Conservation (phyloP, 2,329 filamentous ascomycete genomes). For the Penicillium corylophilum region DNA sequence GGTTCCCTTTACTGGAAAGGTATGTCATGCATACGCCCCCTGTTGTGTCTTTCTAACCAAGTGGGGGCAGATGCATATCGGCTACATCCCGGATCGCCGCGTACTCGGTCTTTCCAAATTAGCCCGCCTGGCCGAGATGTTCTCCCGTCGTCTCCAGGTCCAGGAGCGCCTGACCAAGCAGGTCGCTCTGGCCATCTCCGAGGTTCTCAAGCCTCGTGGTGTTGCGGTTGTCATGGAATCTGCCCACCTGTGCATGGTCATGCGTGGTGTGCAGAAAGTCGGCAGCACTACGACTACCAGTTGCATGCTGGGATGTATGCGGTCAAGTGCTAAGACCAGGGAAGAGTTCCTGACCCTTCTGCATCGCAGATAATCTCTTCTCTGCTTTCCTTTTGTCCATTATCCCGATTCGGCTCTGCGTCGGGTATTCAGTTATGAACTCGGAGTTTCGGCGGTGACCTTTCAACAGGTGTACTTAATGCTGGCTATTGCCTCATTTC, state of each 20-base stretch:
- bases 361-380: slow-evolving; percentile 49
- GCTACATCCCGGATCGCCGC: slow-evolving; percentile 87
- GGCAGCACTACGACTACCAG: slow-evolving; percentile 85
- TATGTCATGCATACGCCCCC: slow-evolving; percentile 39
- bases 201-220: slow-evolving; percentile 88
- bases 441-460: slow-evolving; percentile 41
- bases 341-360: slow-evolving; percentile 91
- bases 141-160: slow-evolving; percentile 86
- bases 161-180: slow-evolving; percentile 96
- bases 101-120: slow-evolving; percentile 96
- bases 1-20: slow-evolving; percentile 94
- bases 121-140: slow-evolving; percentile 95
- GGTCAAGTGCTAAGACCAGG: slow-evolving; percentile 85
- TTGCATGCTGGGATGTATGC: slow-evolving; percentile 95
- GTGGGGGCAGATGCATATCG: slow-evolving; percentile 83
- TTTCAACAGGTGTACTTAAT: slow-evolving; percentile 42
- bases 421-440: slow-evolving; percentile 27
- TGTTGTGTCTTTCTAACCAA: slow-evolving; percentile 12
- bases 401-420: slow-evolving; percentile 22
- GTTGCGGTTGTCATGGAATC: slow-evolving; percentile 98
- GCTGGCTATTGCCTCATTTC: slow-evolving; percentile 20
- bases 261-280: slow-evolving; percentile 96
- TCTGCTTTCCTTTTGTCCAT: slow-evolving; percentile 12
- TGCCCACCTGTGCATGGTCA: slow-evolving; percentile 96
- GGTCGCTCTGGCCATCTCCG: slow-evolving; percentile 88